Conservation (phyloP, 805 yeast genomes). For the Lachancea quebecensis region DNA sequence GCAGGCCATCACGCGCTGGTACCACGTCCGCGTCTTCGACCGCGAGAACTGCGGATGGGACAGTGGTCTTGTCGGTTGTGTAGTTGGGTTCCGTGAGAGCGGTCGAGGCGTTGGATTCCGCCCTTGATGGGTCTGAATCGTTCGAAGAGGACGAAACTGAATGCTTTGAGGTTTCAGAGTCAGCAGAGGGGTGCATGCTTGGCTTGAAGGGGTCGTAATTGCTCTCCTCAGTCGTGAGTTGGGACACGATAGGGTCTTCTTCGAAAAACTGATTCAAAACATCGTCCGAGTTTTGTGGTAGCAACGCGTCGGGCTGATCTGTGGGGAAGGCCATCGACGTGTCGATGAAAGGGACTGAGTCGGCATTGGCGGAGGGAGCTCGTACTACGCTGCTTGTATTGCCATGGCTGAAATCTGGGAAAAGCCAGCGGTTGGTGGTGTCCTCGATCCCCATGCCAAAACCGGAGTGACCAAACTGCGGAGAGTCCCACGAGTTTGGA, state of each 20-base stretch:
- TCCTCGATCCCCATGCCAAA: slow-evolving; percentile 8
- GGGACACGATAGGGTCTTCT: slow-evolving; percentile 11
- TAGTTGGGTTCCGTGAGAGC: slow-evolving; percentile 3
- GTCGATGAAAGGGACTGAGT: slow-evolving; percentile 19
- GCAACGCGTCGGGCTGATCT: slow-evolving; percentile 10
- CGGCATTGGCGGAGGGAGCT: slow-evolving; percentile 1
- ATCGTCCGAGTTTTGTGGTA: slow-evolving; percentile 9
- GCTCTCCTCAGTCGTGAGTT: slow-evolving; percentile 8
- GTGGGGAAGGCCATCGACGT: slow-evolving; percentile 27
- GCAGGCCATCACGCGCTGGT: slow-evolving; percentile 56
- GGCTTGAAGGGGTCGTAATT: slow-evolving; percentile 7
- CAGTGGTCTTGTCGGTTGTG: not conserved
- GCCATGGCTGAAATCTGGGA: not conserved
- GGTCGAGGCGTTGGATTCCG: slow-evolving; percentile 3
- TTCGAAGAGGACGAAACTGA: slow-evolving; percentile 1
- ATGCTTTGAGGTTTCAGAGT: not conserved
- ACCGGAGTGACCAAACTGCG: slow-evolving; percentile 17
- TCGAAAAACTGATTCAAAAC: slow-evolving; percentile 16
- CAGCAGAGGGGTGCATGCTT: not conserved
- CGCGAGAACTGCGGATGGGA: not conserved
- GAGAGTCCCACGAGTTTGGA: slow-evolving; percentile 9
- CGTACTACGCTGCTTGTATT: not conserved
- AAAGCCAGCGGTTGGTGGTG: slow-evolving; percentile 7
- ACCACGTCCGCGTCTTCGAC: slow-evolving; percentile 39
- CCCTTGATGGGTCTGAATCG: not conserved